Percentiles rank a stretch among this genome's conserved stretches.
phyloP scores from a whole-genome alignment of 176 grass and related monocot genomes.

The Eragrostis curvula region DNA sequence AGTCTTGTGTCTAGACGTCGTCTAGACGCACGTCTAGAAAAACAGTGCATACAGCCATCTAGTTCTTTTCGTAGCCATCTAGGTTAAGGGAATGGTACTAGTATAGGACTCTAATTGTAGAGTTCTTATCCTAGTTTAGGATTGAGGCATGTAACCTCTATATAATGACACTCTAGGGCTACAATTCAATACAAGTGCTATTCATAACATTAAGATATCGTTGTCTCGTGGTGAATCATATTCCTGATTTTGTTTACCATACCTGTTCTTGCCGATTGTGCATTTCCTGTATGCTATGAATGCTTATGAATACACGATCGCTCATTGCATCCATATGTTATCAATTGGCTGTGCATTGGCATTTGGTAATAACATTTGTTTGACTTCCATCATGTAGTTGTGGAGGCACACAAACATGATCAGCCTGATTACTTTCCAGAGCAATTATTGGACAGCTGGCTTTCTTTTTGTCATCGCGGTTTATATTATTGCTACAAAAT shows the following conservation, averaged over 20 bases:
- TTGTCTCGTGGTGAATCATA: too few species aligned
- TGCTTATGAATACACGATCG: background rate
- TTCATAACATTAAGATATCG: too few species aligned
- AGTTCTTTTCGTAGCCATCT: too few species aligned
- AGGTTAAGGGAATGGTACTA: too few species aligned
- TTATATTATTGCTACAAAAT: constrained; percentile 76
- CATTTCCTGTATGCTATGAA: constrained; percentile 6
- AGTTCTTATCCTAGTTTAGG: too few species aligned
- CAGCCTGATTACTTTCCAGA: constrained; percentile 76
- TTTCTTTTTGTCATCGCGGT: constrained; percentile 58
- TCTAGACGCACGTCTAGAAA: too few species aligned
- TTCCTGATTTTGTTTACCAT: constrained; percentile 7
- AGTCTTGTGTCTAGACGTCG: too few species aligned
- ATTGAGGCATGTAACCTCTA: too few species aligned
- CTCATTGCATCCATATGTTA: background rate
- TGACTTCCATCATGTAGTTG: constrained; percentile 43
- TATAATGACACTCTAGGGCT: too few species aligned
- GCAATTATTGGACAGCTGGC: constrained; percentile 69
- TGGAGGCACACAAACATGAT: constrained; percentile 49
- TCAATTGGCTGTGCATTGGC: background rate
- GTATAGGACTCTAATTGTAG: too few species aligned
- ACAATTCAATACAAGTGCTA: too few species aligned
- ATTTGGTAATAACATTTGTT: constrained; percentile 23
- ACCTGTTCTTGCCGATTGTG: background rate
- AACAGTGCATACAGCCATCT: too few species aligned